Evolutionary conservation across 768 basidiomycete species (phyloP), one percentile per base, ranked within the genome.

Genomic region (Nidularia pulvinata): DNA sequence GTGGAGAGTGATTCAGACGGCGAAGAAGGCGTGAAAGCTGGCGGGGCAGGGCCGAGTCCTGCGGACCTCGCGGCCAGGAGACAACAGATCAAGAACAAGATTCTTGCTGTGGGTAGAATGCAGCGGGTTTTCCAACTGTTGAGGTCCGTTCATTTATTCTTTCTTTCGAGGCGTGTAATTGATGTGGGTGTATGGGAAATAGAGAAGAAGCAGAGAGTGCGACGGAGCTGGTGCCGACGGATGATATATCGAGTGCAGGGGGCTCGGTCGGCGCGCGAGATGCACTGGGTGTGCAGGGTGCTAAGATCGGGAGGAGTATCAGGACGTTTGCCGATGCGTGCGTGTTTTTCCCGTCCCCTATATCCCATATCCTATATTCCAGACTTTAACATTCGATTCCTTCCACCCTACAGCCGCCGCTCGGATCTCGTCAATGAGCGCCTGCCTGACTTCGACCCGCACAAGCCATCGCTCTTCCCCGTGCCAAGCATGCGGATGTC

Each of bases 1-100:
- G 84, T 83, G 58, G 88, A 87, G 47, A 57, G 69, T 6, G 79
- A 78, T 36, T 64, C 65, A 5, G 77, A 75, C 7, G 68, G 68
- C 44, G 80, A 68, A 5, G 68, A 68, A 36, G 72, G 75, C 22
- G 54, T 59, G 6, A 71, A 75, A 16, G 36, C 68, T 32, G 61
- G 70, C 14, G 58, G 65, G 32, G 50, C 64, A 25, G 63, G 57
- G 2, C 55, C 64, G 1, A 67, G 75, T 4, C 70, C 77, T 9
- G 66, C 67, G 14, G 83, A 85, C 34, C 49, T 74, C 13, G 67
- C 72, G n/a, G 74, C 76, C 60, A 77, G 91, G 52, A 73, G 84
- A 59, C 82, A 91, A 60, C 79, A 84, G 60, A 95, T 98, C 74
- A 94, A 90, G 79, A 93, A 86, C 69, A 97, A 97, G 80, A 96